A percentile compares a stretch with the other conserved stretches of the same genome.
Evolutionary conservation across 345 rosid genomes (phyloP).

Genomic region (Tarenaya hassleriana): DNA sequence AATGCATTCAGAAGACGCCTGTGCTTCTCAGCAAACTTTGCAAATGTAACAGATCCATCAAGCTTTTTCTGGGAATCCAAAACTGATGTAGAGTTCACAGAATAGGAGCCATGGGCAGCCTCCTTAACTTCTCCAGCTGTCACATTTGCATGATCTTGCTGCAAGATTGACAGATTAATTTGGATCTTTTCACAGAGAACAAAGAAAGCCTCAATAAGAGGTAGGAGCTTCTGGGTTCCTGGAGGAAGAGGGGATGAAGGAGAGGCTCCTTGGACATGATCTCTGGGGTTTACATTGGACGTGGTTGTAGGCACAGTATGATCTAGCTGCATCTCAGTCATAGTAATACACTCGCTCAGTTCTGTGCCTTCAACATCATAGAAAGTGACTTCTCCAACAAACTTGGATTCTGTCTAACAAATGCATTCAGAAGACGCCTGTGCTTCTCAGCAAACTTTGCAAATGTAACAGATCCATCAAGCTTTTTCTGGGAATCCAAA

Average conservation of each 20-base stretch:
- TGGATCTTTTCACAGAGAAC: constrained; percentile 88
- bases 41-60: constrained; percentile 72
- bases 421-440: constrained; percentile 83
- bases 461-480: constrained; percentile 73
- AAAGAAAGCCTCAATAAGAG: constrained; percentile 94
- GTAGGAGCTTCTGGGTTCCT: constrained; percentile 90
- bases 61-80: constrained; percentile 60
- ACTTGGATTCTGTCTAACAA: constrained; percentile 79
- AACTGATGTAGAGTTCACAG: constrained; percentile 28
- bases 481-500: constrained; percentile 59
- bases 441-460: constrained; percentile 92
- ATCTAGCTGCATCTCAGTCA: constrained; percentile 78
- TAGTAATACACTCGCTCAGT: constrained; percentile 77
- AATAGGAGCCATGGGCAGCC: constrained; percentile 49
- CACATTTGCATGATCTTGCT: constrained; percentile 59
- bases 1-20: constrained; percentile 87
- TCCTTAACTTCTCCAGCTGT: constrained; percentile 85
- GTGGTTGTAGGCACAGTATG: constrained; percentile 42
- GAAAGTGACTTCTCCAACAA: constrained; percentile 88
- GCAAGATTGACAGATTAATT: constrained; percentile 42
- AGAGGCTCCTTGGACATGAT: constrained; percentile 53
- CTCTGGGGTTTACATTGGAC: constrained; percentile 45
- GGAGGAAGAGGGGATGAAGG: constrained; percentile 74
- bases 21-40: constrained; percentile 92
- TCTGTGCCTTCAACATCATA: constrained; percentile 89